These are phyloP conservation scores for Trichophyton simii DNA, from an alignment of 2,329 filamentous ascomycete species.

Conservation along the genomic window DNA sequence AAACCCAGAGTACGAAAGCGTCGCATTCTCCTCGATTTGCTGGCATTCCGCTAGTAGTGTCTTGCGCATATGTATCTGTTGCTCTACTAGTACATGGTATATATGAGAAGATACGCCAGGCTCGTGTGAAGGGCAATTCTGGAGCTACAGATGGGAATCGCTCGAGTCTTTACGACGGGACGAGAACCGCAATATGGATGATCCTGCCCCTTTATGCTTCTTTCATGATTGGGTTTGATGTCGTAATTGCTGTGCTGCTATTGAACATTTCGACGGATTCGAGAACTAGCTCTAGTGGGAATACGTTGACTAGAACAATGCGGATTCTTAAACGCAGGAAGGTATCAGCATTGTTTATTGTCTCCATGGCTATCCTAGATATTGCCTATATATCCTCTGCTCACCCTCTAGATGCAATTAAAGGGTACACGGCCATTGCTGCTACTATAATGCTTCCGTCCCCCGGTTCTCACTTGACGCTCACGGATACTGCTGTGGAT, in stretches of 20 bases:
- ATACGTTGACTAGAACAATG: neutral
- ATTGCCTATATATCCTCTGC: neutral
- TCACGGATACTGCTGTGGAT: neutral
- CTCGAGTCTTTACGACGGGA: conserved; percentile 5
- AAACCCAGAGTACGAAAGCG: neutral
- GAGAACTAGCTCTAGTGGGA: neutral
- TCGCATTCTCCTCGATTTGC: neutral
- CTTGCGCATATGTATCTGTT: neutral
- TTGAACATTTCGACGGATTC: conserved; percentile 13
- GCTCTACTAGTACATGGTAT: neutral
- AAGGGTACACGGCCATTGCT: conserved; percentile 10
- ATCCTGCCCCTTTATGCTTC: conserved; percentile 45
- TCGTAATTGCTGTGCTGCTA: conserved; percentile 41
- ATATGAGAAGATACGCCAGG: neutral
- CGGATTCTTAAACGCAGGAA: conserved; percentile 6
- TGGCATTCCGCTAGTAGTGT: neutral
- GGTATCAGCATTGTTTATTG: conserved; percentile 3
- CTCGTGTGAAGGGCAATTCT: neutral
- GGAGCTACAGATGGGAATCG: neutral
- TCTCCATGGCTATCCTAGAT: conserved; percentile 8
- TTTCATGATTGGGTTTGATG: conserved; percentile 42
- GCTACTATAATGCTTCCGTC: neutral
- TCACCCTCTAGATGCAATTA: neutral
- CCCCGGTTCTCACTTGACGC: neutral
- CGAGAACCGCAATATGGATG: conserved; percentile 30